These are phyloP conservation scores for Nemania diffusa DNA, from an alignment of 2,329 filamentous ascomycete species.

Conservation along the genomic window DNA sequence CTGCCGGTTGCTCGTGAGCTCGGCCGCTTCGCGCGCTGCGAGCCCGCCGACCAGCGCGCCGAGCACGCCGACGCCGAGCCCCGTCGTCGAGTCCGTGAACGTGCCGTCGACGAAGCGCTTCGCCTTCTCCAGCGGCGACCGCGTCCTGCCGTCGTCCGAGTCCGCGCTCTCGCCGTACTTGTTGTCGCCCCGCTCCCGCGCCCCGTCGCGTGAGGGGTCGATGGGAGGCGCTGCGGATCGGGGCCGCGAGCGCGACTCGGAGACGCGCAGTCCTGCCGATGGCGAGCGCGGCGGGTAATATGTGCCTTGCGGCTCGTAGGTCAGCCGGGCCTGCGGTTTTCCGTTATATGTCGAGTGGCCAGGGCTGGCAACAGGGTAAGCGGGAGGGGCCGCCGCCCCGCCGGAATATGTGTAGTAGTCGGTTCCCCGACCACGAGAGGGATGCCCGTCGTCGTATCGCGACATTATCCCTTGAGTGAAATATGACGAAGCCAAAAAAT, in stretches of 20 bases:
- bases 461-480: constrained; percentile 39
- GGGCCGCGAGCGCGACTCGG: constrained; percentile 44
- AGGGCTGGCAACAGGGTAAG: constrained; percentile 35
- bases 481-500: neutral
- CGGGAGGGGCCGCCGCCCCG: constrained; percentile 7
- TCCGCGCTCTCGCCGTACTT: constrained; percentile 41
- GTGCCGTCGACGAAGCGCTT: constrained; percentile 56
- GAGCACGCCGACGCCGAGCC: constrained; percentile 62
- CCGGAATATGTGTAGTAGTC: constrained; percentile 39
- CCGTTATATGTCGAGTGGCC: constrained; percentile 37
- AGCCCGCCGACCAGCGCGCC: constrained; percentile 66
- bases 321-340: constrained; percentile 39
- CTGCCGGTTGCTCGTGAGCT: constrained; percentile 51
- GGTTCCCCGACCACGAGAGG: constrained; percentile 37
- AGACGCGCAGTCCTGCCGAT: constrained; percentile 41
- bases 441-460: constrained; percentile 41
- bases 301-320: constrained; percentile 57
- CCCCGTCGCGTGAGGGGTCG: constrained; percentile 34
- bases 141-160: constrained; percentile 41
- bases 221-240: constrained; percentile 43
- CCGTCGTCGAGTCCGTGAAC: constrained; percentile 60
- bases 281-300: constrained; percentile 38
- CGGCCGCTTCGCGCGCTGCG: constrained; percentile 61
- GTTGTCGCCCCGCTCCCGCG: constrained; percentile 29
- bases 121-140: constrained; percentile 54